phyloP scores from a whole-genome alignment of 305 asterid species.

The Solanum hybrid region DNA sequence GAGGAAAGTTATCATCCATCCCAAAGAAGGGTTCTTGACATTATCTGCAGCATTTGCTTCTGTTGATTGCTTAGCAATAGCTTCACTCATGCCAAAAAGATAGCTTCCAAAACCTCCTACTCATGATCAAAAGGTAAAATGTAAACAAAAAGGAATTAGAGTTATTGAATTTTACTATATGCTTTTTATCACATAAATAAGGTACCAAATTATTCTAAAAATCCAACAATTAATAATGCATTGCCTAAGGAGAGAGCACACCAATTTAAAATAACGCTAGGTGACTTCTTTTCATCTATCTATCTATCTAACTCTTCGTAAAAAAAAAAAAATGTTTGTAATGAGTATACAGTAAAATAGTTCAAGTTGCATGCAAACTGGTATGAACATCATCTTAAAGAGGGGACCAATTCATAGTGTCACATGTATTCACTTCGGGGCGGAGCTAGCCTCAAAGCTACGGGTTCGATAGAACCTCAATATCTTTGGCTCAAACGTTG shows the following conservation, averaged over 20 bases:
- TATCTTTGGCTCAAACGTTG: background rate
- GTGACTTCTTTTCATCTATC: background rate
- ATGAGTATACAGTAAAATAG: background rate
- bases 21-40: constrained; percentile 23
- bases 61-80: constrained; percentile 13
- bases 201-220: background rate
- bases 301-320: background rate
- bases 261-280: background rate
- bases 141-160: background rate
- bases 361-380: background rate
- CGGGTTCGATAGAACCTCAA: too few relatives aligned
- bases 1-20: constrained; percentile 44
- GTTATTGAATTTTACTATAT: background rate
- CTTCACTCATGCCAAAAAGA: constrained; percentile 32
- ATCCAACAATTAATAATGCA: background rate
- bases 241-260: background rate
- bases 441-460: background rate
- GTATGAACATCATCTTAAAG: background rate
- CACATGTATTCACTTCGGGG: background rate
- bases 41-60: constrained; percentile 7
- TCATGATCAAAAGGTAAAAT: background rate
- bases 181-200: background rate
- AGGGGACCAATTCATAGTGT: background rate
- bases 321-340: background rate
- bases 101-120: constrained; percentile 38